Percentiles rank a stretch among this genome's conserved stretches.
These are phyloP conservation scores for Trematosphaeria pertusa DNA, from an alignment of 2,329 filamentous ascomycete species.

Conservation along the genomic window DNA sequence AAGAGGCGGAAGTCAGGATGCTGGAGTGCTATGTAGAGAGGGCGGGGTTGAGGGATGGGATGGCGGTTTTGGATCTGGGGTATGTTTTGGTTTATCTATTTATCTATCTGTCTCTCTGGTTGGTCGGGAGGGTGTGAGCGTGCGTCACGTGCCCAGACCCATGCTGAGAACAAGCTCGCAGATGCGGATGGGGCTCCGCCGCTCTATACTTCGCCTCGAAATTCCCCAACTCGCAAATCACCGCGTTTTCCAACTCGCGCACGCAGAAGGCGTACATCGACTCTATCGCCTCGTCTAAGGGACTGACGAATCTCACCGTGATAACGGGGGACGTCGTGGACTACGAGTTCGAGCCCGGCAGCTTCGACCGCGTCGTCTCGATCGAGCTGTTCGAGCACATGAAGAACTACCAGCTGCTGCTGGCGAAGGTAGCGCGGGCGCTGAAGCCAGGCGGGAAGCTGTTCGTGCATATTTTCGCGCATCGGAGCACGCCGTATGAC, in stretches of 20 bases:
- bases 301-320: conserved; percentile 66
- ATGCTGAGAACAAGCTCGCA: conserved; percentile 34
- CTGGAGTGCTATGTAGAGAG: conserved; percentile 67
- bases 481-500: conserved; percentile 71
- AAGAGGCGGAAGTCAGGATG: conserved; percentile 72
- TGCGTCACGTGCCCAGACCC: conserved; percentile 5
- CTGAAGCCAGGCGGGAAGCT: conserved; percentile 70
- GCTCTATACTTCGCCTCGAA: conserved; percentile 70
- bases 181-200: conserved; percentile 73
- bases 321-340: conserved; percentile 72
- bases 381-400: conserved; percentile 79
- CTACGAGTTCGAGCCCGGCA: conserved; percentile 65
- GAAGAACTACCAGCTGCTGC: conserved; percentile 75
- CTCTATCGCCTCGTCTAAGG: conserved; percentile 61
- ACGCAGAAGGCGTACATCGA: conserved; percentile 75
- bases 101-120: conserved; percentile 12
- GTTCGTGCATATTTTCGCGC: conserved; percentile 73
- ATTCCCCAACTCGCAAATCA: conserved; percentile 67
- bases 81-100: conserved; percentile 39
- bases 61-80: conserved; percentile 69
- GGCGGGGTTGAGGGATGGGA: conserved; percentile 65
- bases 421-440: conserved; percentile 67
- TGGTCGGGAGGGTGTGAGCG: neutral
- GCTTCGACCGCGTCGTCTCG: conserved; percentile 70
- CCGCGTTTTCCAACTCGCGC: conserved; percentile 72